These are phyloP conservation scores for Pyrenochaeta sp. DNA, from an alignment of 2,329 filamentous ascomycete genomes.

Conservation along the genomic window DNA sequence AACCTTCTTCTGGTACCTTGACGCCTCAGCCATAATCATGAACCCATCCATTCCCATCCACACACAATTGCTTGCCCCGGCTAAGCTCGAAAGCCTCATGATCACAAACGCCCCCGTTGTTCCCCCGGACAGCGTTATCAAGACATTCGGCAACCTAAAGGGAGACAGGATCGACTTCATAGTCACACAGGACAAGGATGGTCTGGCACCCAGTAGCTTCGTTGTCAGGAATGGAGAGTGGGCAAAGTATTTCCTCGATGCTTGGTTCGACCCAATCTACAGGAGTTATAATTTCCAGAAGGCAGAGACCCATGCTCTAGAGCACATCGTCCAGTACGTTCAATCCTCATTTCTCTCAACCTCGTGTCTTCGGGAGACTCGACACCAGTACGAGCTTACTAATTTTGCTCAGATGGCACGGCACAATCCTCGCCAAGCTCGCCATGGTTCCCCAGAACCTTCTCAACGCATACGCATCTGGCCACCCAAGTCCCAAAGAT, in stretches of 20 bases:
- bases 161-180: conserved; percentile 81
- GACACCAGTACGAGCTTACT: conserved; percentile 9
- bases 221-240: conserved; percentile 85
- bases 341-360: background rate
- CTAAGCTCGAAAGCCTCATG: conserved; percentile 78
- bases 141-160: conserved; percentile 84
- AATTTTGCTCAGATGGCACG: conserved; percentile 82
- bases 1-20: conserved; percentile 86
- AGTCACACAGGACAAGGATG: conserved; percentile 82
- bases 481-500: conserved; percentile 42
- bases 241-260: conserved; percentile 90
- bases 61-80: conserved; percentile 71
- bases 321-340: conserved; percentile 61
- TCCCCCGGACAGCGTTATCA: conserved; percentile 95
- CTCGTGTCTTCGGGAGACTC: background rate
- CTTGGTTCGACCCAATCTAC: conserved; percentile 96
- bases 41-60: conserved; percentile 75
- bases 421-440: conserved; percentile 88
- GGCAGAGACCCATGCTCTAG: conserved; percentile 88
- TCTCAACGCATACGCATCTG: conserved; percentile 76
- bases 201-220: conserved; percentile 78
- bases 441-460: conserved; percentile 86
- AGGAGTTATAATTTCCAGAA: conserved; percentile 96
- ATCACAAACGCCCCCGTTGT: conserved; percentile 85
- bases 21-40: conserved; percentile 88